Conservation (phyloP, 2,329 filamentous ascomycete genomes). For the Cryphonectria carpinicola region DNA sequence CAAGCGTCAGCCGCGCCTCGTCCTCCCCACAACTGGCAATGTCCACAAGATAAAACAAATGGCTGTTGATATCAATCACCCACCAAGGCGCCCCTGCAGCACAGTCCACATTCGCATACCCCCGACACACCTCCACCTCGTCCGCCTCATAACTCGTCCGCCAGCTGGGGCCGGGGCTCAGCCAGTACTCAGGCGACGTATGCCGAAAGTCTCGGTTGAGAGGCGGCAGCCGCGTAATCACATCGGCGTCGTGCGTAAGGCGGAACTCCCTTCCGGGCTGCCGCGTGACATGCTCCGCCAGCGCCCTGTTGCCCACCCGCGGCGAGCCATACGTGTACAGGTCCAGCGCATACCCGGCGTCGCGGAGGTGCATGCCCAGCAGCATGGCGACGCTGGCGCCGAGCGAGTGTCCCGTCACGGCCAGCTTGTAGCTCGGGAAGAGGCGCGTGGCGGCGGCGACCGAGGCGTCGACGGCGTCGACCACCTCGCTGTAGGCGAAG, state of each 20-base stretch:
- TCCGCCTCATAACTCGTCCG: slow-evolving; percentile 12
- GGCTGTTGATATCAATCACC: slow-evolving; percentile 13
- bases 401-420: slow-evolving; percentile 69
- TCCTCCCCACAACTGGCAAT: slow-evolving; percentile 16
- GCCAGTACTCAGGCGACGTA: slow-evolving; percentile 70
- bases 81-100: slow-evolving; percentile 21
- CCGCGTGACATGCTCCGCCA: slow-evolving; percentile 56
- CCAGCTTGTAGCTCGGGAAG: slow-evolving; percentile 56
- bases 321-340: slow-evolving; percentile 71
- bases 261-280: slow-evolving; percentile 58
- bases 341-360: slow-evolving; percentile 51
- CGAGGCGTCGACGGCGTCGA: slow-evolving; percentile 44
- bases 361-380: slow-evolving; percentile 59
- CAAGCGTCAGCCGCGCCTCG: slow-evolving; percentile 11
- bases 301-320: slow-evolving; percentile 64
- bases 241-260: slow-evolving; percentile 69
- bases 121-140: slow-evolving; percentile 18
- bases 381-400: slow-evolving; percentile 68
- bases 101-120: slow-evolving; percentile 13
- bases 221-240: slow-evolving; percentile 69
- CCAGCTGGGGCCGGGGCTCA: slow-evolving; percentile 36
- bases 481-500: slow-evolving; percentile 59
- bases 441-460: slow-evolving; percentile 48
- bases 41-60: slow-evolving; percentile 20
- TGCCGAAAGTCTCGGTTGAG: slow-evolving; percentile 65